A percentile compares a stretch with the other conserved stretches of the same genome.
These are phyloP conservation scores for Penicillium crustosum DNA, from an alignment of 2,329 filamentous ascomycete species.

Conservation along the genomic window DNA sequence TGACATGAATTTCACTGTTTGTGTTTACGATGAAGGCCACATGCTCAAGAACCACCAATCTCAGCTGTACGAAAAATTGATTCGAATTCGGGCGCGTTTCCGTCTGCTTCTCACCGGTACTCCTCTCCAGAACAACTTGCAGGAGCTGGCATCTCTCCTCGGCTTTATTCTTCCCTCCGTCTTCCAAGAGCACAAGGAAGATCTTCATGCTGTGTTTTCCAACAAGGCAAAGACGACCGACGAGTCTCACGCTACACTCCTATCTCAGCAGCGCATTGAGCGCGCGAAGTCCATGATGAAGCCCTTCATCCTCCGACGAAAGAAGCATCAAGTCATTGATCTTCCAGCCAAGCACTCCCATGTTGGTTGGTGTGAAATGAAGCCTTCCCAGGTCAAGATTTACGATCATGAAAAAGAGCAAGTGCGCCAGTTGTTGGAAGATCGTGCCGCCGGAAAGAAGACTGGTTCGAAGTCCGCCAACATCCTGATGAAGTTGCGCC, in stretches of 20 bases:
- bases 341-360: slow-evolving; percentile 76
- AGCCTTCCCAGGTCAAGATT: slow-evolving; percentile 66
- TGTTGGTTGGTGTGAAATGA: slow-evolving; percentile 80
- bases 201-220: slow-evolving; percentile 84
- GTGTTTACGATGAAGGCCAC: slow-evolving; percentile 92
- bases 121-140: slow-evolving; percentile 91
- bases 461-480: slow-evolving; percentile 59
- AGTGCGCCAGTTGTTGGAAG: slow-evolving; percentile 60
- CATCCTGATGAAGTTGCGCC: slow-evolving; percentile 84
- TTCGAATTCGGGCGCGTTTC: slow-evolving; percentile 76
- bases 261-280: slow-evolving; percentile 83
- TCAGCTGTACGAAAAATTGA: slow-evolving; percentile 74
- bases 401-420: slow-evolving; percentile 70
- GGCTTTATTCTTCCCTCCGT: slow-evolving; percentile 90
- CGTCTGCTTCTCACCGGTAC: slow-evolving; percentile 86
- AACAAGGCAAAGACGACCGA: slow-evolving; percentile 82
- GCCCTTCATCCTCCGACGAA: slow-evolving; percentile 89
- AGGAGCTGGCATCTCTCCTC: slow-evolving; percentile 85
- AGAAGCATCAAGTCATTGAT: slow-evolving; percentile 89
- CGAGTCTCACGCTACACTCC: slow-evolving; percentile 70
- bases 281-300: slow-evolving; percentile 89
- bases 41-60: slow-evolving; percentile 86
- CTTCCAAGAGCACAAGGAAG: slow-evolving; percentile 73
- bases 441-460: slow-evolving; percentile 57
- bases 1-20: slow-evolving; percentile 57